Conservation (phyloP, 2,329 filamentous ascomycete species). For the Ceratocystis variospora region DNA sequence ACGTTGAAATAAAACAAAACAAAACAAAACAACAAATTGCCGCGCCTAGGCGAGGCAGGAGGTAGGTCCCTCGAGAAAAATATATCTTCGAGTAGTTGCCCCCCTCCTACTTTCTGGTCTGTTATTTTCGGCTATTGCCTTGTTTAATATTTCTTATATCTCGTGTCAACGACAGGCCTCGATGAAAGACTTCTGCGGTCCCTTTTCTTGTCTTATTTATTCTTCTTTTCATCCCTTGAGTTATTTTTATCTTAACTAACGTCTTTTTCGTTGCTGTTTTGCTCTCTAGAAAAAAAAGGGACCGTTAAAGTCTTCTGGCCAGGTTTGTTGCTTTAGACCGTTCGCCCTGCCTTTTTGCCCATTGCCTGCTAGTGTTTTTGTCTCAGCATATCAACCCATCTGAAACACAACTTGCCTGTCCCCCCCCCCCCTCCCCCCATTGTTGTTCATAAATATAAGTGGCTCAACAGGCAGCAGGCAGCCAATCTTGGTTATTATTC, state of each 20-base stretch:
- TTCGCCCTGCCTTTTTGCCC: too few species aligned
- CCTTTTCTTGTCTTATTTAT: neutral
- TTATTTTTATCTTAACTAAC: neutral
- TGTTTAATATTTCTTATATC: neutral
- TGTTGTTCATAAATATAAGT: too few species aligned
- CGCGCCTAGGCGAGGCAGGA: neutral
- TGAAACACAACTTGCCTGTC: neutral
- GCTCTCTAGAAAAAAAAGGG: neutral
- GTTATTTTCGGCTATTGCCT: neutral
- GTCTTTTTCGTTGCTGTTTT: neutral
- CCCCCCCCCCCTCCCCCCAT: neutral
- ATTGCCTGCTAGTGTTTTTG: too few species aligned
- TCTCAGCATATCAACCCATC: too few species aligned
- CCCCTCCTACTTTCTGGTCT: neutral
- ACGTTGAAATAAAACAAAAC: neutral
- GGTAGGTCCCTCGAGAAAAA: neutral
- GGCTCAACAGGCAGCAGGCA: neutral
- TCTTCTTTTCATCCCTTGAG: neutral
- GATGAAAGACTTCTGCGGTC: neutral
- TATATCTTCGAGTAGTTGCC: slow-evolving; percentile 5
- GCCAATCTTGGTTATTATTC: neutral
- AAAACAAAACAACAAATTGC: neutral
- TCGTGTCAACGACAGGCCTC: neutral
- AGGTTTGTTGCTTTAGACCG: too few species aligned
- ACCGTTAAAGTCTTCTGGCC: too few species aligned